These are phyloP conservation scores for Trametes villosa DNA, from an alignment of 768 basidiomycete genomes.

Conservation along the genomic window DNA sequence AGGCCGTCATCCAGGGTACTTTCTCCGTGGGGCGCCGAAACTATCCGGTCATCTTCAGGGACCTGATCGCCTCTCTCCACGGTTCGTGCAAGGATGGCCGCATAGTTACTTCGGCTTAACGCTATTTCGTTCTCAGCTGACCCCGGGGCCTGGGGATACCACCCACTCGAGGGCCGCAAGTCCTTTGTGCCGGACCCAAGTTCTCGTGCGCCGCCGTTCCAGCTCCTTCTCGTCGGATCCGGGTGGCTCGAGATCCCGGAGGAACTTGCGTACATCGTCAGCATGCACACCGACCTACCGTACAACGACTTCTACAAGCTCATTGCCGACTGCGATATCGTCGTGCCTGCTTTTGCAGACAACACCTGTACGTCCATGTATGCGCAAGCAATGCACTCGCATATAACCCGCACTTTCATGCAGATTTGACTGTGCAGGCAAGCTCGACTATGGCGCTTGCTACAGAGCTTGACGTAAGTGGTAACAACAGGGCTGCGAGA, in stretches of 20 bases:
- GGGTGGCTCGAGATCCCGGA: conserved; percentile 40
- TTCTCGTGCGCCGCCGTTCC: conserved; percentile 31
- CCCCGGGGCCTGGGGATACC: conserved; percentile 43
- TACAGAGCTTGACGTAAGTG: conserved; percentile 41
- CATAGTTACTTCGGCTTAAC: neutral
- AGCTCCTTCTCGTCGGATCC: conserved; percentile 40
- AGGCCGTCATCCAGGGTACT: conserved; percentile 47
- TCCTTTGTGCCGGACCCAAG: conserved; percentile 31
- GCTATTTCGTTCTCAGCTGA: conserved; percentile 32
- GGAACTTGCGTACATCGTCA: conserved; percentile 44
- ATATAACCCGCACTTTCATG: neutral
- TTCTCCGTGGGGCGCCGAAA: conserved; percentile 41
- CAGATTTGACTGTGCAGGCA: conserved; percentile 43
- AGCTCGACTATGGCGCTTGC: conserved; percentile 48
- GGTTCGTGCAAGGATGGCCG: conserved; percentile 25
- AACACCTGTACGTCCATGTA: conserved; percentile 31
- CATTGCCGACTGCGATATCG: conserved; percentile 45
- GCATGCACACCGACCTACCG: conserved; percentile 38
- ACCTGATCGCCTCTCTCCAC: conserved; percentile 38
- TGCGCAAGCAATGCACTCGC: neutral
- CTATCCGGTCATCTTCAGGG: conserved; percentile 40
- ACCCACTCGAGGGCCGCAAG: conserved; percentile 30
- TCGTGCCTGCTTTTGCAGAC: conserved; percentile 45
- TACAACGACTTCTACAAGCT: conserved; percentile 44
- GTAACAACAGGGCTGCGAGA: too few species aligned